Base-by-base conservation (phyloP, 352 stramenopile genomes). In the Phytophthora tubulina region DNA sequence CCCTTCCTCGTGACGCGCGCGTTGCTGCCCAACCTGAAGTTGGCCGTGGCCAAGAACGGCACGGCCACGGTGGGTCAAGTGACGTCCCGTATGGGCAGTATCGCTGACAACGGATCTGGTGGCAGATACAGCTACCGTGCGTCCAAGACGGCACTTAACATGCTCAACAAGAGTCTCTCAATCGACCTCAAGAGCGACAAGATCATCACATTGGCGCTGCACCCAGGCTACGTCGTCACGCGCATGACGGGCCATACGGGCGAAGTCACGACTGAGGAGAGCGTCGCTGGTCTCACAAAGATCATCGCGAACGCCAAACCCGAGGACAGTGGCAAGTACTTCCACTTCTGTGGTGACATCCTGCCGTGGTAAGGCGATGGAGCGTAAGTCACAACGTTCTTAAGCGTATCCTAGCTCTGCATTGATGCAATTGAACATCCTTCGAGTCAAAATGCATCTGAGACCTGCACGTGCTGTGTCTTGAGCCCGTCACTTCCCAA, bases 61-160 rank as follows among this genome's bases (percentile, higher is more conserved):
- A 52, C 74, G 6, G 80, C 79, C 6, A 82, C 70, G 15, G 80
- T 85, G 45, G 72, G 64, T 30, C 78, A 93, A 48, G 38, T 93
- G 35, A 77, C 76, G 33, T 90, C 81, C 6, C 53, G 59, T 6
- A 63, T 88, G 50, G 86, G 85, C 39, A 88, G 82, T 46, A 84
- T 93, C 41, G 66, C 59, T 3, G 63, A 80, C 48, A 80, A 80
- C 51, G 50, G 32, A 11, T 75, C 73, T 3, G 73, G 68, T 9
- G 68, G 63, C 14, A 54, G 52, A 33, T 92, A 92, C 63, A 84
- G 80, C 55, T 94, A 96, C 79, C 80, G 85, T 48, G 80, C 88
- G 42, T 89, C 81, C 50, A 94, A 94, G 70, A 50, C 80, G 39
- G 89, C 84, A 30, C 73, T 92, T 55, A 96, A 96, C 70, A 90